phyloP scores from a whole-genome alignment of 306 rosid species.

The Cucumis hystrix region DNA sequence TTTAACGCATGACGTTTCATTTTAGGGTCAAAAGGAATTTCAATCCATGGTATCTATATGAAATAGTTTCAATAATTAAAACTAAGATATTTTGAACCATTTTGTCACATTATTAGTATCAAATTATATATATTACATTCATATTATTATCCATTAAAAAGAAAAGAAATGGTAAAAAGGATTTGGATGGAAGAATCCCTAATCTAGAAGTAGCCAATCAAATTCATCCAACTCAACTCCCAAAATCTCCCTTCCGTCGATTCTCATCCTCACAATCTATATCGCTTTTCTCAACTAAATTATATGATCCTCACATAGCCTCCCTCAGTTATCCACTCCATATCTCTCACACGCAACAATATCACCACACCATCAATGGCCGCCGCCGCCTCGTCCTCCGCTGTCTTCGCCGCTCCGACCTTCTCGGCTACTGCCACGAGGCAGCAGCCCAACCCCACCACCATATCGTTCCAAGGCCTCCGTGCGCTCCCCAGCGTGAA shows the following conservation, averaged over 20 bases:
- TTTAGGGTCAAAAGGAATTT: no score
- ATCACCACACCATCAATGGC: no score
- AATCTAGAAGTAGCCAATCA: conserved; percentile 48
- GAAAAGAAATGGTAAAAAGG: background rate
- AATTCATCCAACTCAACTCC: conserved; percentile 32
- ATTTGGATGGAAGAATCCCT: conserved; percentile 20
- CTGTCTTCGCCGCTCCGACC: conserved; percentile 31
- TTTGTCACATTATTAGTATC: no score
- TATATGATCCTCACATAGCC: conserved; percentile 10
- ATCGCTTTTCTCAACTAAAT: background rate
- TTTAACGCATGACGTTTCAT: no score
- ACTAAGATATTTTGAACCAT: no score
- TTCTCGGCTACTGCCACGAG: conserved; percentile 27
- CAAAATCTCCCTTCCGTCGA: conserved; percentile 22
- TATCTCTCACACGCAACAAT: background rate
- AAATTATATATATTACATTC: no score
- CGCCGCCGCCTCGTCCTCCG: conserved; percentile 46
- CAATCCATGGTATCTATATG: no score
- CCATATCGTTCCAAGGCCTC: conserved; percentile 64
- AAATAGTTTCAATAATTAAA: no score
- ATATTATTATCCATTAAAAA: no score
- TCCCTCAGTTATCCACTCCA: background rate
- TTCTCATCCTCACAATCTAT: conserved; percentile 27
- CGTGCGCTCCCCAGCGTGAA: conserved; percentile 22
- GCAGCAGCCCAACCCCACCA: conserved; percentile 23